phyloP scores from a whole-genome alignment of 129 eudicot species.

The Apium graveolens region DNA sequence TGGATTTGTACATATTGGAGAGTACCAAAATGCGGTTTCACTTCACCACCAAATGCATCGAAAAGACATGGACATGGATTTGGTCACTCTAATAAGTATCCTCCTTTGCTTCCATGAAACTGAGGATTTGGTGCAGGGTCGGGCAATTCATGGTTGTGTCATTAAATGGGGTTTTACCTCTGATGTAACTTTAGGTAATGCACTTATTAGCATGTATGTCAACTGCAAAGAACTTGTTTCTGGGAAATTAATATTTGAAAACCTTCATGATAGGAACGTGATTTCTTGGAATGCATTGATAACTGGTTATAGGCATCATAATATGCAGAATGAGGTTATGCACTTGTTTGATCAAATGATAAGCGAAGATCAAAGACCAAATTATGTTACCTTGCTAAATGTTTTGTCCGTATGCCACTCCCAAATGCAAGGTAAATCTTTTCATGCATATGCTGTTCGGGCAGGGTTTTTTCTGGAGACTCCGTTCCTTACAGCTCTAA shows the following conservation, averaged over 20 bases:
- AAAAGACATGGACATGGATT: conserved; percentile 31
- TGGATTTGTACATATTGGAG: conserved; percentile 37
- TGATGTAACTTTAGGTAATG: conserved; percentile 39
- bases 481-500: conserved; percentile 37
- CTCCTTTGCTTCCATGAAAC: conserved; percentile 36
- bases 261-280: conserved; percentile 23
- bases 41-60: conserved; percentile 35
- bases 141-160: conserved; percentile 36
- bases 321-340: conserved; percentile 25
- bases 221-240: conserved; percentile 35
- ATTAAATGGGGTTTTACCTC: conserved; percentile 19
- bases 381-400: conserved; percentile 39
- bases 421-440: conserved; percentile 31
- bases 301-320: conserved; percentile 32
- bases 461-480: conserved; percentile 21
- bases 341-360: conserved; percentile 32
- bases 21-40: conserved; percentile 23
- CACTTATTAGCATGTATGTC: conserved; percentile 51
- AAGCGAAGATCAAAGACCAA: conserved; percentile 25
- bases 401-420: conserved; percentile 27
- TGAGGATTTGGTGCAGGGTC: conserved; percentile 28
- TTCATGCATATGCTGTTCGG: conserved; percentile 44
- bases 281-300: conserved; percentile 62
- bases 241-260: conserved; percentile 24
- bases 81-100: conserved; percentile 37